Evolutionary conservation across 768 basidiomycete genomes (phyloP).

Genomic region (Kockovaella imperatae): DNA sequence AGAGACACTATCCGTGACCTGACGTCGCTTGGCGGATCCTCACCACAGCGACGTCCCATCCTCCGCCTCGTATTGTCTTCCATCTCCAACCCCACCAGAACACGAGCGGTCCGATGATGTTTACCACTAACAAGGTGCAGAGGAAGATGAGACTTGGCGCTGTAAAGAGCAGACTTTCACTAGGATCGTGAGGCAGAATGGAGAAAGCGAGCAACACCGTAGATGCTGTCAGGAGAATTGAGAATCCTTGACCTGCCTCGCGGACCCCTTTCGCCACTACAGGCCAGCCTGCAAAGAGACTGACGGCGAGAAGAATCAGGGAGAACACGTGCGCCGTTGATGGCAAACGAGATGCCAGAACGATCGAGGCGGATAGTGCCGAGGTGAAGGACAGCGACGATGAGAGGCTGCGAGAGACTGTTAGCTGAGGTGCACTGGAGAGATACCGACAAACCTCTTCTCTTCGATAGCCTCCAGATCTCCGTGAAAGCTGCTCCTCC

Average conservation of each 20-base stretch:
- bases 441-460: conserved; percentile 22
- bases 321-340: conserved; percentile 82
- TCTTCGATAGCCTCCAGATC: conserved; percentile 16
- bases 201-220: conserved; percentile 21
- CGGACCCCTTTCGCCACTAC: conserved; percentile 27
- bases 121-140: conserved; percentile 9
- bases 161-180: background rate
- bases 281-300: conserved; percentile 39
- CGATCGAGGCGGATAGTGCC: conserved; percentile 83
- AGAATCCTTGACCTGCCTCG: conserved; percentile 30
- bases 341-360: conserved; percentile 78
- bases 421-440: background rate
- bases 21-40: conserved; percentile 14
- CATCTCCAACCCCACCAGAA: conserved; percentile 36
- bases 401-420: conserved; percentile 27
- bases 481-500: conserved; percentile 11
- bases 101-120: conserved; percentile 25
- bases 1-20: too few species aligned
- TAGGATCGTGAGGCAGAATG: conserved; percentile 14
- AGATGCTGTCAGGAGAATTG: conserved; percentile 24
- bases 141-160: conserved; percentile 18
- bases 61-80: conserved; percentile 33
- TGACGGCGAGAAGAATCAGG: conserved; percentile 47
- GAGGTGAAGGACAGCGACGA: conserved; percentile 51
- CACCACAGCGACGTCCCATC: conserved; percentile 36